A percentile compares a stretch with the other conserved stretches of the same genome.
Evolutionary conservation across 78 protist species (phyloP).

Genomic region (Dictyostelium citrinum): DNA sequence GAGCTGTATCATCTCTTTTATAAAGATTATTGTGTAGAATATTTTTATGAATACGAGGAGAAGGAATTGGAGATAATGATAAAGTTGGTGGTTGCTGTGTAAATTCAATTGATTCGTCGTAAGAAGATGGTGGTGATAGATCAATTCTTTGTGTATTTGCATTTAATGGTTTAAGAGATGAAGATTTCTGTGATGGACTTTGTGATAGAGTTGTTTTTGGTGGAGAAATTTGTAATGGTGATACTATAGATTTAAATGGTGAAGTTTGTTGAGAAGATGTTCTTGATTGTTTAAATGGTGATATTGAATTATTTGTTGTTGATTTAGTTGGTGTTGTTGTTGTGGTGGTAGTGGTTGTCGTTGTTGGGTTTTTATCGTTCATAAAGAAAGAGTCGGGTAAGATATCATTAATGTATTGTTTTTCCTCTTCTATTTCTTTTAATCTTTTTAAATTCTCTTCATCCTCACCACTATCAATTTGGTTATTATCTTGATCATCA

Average conservation of each 20-base stretch:
- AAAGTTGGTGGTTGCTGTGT: background rate
- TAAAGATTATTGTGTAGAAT: background rate
- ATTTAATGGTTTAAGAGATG: background rate
- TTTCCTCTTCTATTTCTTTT: background rate
- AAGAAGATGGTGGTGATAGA: background rate
- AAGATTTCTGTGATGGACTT: background rate
- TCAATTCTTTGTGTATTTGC: background rate
- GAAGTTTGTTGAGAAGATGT: background rate
- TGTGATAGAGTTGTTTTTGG: background rate
- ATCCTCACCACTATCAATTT: background rate
- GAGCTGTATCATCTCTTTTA: background rate
- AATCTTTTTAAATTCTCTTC: background rate
- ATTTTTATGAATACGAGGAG: background rate
- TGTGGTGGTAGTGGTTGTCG: background rate
- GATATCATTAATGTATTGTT: background rate
- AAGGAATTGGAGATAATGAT: background rate
- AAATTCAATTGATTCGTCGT: background rate
- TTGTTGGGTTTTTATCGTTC: background rate
- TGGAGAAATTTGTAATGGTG: background rate
- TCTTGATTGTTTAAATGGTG: background rate
- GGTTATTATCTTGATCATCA: background rate
- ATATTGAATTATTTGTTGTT: background rate
- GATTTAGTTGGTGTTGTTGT: background rate
- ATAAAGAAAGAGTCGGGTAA: conserved; percentile 1
- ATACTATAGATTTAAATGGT: background rate